Base-by-base conservation (phyloP, 352 stramenopile species). In the Peronospora tabacina region DNA sequence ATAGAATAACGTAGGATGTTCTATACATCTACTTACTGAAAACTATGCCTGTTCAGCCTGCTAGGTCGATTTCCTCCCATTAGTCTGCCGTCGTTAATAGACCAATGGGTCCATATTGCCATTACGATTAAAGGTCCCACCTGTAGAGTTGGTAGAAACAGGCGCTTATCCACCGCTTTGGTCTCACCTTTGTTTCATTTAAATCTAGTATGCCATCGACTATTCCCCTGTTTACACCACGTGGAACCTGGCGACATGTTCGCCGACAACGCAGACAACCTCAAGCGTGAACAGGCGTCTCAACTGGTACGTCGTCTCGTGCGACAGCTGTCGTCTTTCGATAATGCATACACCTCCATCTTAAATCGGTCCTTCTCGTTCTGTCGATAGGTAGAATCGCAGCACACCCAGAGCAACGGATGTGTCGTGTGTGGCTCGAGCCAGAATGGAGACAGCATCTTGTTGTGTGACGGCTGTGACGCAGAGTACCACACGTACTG, bases 401-500 rank as follows among this genome's bases (percentile, higher is more conserved):
- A 59, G 17, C 64, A 76, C 35, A 20, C 46, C 1, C 70, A 70
- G 12, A 64, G 54, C 55, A 68, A 73, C 36, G 75, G 79, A 42
- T 92, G 82, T 53, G 67, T 76, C 20, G 66, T 85, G 22, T 92
- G 82, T 48, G 67, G 82, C 4, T 52, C 70, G 22, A 72, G 87
- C 63, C 75, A 86, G 54, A 75, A 90, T 55, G 79, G 71, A 17
- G 75, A 87, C 62, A 82, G 75, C 50, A 92, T 92, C 49, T 40
- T 92, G 41, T 70, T 92, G 7, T 92, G 82, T 29, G 82, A 92
- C 49, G 78, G 81, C 60, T 92, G 82, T 55, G 76, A 89, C 45
- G 79, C 65, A n/a, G 82, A 92, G 68, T 92, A 90, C 61, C 82
- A 92, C 67, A 90, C 56, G 10, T 88, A 89, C 52, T 92, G 82